Evolutionary conservation across 1,139 yeast genomes (phyloP).

Genomic region (Geotrichum siamense): DNA sequence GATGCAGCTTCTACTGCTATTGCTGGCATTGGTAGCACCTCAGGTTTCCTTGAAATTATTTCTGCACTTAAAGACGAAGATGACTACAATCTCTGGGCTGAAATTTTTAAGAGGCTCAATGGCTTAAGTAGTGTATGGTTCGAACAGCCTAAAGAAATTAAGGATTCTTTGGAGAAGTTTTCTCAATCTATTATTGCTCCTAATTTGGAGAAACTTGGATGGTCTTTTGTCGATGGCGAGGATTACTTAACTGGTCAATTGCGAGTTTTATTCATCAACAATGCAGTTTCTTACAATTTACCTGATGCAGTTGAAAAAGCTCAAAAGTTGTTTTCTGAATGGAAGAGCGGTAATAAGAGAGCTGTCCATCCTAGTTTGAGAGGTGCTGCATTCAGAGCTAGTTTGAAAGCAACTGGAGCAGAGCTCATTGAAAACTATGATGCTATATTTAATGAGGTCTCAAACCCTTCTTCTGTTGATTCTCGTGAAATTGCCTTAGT

Average conservation of each 20-base stretch:
- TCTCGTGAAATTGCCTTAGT: constrained; percentile 57
- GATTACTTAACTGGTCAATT: constrained; percentile 47
- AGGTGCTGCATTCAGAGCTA: constrained; percentile 47
- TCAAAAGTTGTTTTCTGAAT: constrained; percentile 37
- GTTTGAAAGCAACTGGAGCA: constrained; percentile 38
- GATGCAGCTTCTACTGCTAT: constrained; percentile 54
- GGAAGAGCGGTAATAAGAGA: constrained; percentile 35
- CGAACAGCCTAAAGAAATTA: constrained; percentile 39
- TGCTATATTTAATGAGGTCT: constrained; percentile 44
- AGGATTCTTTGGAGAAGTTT: constrained; percentile 40
- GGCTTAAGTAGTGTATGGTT: constrained; percentile 44
- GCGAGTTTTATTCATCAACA: constrained; percentile 44
- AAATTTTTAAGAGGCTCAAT: constrained; percentile 44
- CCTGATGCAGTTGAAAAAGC: constrained; percentile 47
- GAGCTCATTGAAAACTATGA: constrained; percentile 41
- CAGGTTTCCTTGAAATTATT: constrained; percentile 45
- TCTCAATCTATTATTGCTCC: constrained; percentile 41
- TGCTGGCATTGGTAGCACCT: constrained; percentile 50
- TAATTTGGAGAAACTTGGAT: constrained; percentile 38
- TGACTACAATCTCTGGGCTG: constrained; percentile 59
- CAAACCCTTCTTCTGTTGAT: constrained; percentile 55
- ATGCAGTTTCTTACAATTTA: constrained; percentile 47
- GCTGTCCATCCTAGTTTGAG: constrained; percentile 52
- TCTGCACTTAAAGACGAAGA: constrained; percentile 43
- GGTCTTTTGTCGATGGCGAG: constrained; percentile 33